Evolutionary conservation across 495 filamentous ascomycete species (phyloP).

Genomic region (Talaromyces adpressus): DNA sequence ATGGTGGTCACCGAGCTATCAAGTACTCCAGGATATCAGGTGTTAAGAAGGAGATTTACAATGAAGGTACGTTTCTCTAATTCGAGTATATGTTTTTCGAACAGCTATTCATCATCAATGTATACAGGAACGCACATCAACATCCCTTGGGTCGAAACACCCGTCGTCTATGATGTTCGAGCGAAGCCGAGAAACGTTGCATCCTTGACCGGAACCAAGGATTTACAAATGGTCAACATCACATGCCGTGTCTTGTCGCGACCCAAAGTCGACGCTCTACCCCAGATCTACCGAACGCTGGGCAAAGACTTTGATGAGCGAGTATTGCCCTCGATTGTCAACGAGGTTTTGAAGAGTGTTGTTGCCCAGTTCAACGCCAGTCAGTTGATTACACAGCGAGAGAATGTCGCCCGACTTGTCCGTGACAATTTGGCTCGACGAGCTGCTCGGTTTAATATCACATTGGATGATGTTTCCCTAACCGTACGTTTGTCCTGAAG

Average conservation of each 20-base stretch:
- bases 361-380: constrained; percentile 99
- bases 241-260: constrained; percentile 98
- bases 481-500: constrained; percentile 82
- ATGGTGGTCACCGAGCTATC: constrained; percentile 97
- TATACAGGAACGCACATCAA: constrained; percentile 77
- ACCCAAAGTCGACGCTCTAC: constrained; percentile 79
- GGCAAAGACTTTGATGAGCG: constrained; percentile 96
- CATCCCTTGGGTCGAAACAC: constrained; percentile 96
- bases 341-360: constrained; percentile 97
- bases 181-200: constrained; percentile 95
- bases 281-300: constrained; percentile 93
- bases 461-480: constrained; percentile 93
- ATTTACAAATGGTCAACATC: constrained; percentile 99
- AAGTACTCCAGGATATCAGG: constrained; percentile 93
- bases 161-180: constrained; percentile 94
- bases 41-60: constrained; percentile 94
- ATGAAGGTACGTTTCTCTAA: constrained; percentile 61
- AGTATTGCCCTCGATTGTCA: constrained; percentile 94
- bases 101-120: constrained; percentile 1
- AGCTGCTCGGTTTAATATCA: constrained; percentile 93
- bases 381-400: constrained; percentile 96
- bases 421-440: constrained; percentile 86
- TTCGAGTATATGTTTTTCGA: background rate
- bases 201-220: constrained; percentile 96
- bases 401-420: constrained; percentile 87